These are phyloP conservation scores for Clarkia xantiana DNA, from an alignment of 345 rosid genomes.

Conservation along the genomic window DNA sequence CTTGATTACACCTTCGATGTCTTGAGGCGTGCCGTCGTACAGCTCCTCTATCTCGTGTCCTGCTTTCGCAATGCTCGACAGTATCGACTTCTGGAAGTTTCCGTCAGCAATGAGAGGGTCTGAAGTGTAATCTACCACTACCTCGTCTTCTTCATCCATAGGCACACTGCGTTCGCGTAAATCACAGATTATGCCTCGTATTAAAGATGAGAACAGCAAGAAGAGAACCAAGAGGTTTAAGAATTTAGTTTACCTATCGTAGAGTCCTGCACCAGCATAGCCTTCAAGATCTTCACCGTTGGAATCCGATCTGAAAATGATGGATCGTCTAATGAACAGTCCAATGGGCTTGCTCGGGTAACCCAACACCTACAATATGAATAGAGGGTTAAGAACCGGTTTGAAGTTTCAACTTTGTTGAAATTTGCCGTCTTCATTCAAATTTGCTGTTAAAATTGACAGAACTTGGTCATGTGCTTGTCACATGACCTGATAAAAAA, in stretches of 20 bases:
- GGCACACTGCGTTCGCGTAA: slow-evolving; percentile 49
- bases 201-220: too few species aligned
- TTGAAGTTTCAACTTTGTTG: too few species aligned
- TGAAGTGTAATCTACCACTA: slow-evolving; percentile 61
- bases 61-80: slow-evolving; percentile 60
- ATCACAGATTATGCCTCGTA: too few species aligned
- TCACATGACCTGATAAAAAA: too few species aligned
- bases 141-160: slow-evolving; percentile 85
- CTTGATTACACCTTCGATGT: slow-evolving; percentile 86
- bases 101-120: slow-evolving; percentile 55
- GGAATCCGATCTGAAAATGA: slow-evolving; percentile 91
- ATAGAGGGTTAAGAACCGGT: too few species aligned
- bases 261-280: slow-evolving; percentile 99
- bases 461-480: too few species aligned
- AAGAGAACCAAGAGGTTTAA: not conserved
- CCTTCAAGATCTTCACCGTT: slow-evolving; percentile 99
- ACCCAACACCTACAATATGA: slow-evolving; percentile 52
- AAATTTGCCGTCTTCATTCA: too few species aligned
- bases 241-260: slow-evolving; percentile 56
- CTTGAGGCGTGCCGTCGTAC: slow-evolving; percentile 81
- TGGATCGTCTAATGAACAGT: slow-evolving; percentile 80
- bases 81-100: slow-evolving; percentile 49
- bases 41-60: slow-evolving; percentile 77
- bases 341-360: slow-evolving; percentile 97
- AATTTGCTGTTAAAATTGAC: too few species aligned